These are phyloP conservation scores for Triticum urartu DNA, from an alignment of 176 grass and related monocot genomes.

Conservation along the genomic window DNA sequence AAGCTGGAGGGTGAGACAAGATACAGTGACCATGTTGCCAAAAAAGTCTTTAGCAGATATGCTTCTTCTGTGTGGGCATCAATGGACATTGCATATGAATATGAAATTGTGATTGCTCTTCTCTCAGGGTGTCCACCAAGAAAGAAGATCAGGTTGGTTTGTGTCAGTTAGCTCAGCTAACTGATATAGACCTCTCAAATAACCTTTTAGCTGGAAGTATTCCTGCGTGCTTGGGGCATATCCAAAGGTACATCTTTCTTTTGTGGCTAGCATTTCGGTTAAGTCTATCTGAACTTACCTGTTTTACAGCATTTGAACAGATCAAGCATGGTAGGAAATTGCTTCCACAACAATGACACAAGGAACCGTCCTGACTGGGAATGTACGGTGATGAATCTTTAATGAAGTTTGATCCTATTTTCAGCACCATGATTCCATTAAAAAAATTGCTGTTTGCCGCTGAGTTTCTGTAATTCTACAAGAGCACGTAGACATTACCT, in stretches of 20 bases:
- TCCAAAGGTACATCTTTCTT: constrained; percentile 62
- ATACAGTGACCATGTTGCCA: constrained; percentile 11
- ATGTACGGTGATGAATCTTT: constrained; percentile 48
- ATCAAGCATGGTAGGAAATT: constrained; percentile 74
- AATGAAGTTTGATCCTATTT: not conserved
- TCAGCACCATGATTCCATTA: not conserved
- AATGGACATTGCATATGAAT: not conserved
- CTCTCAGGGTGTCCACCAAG: constrained; percentile 40
- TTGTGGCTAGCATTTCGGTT: constrained; percentile 13
- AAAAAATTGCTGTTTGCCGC: not conserved
- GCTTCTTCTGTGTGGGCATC: not conserved
- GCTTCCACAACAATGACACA: constrained; percentile 53
- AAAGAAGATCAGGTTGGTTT: constrained; percentile 49
- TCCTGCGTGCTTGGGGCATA: constrained; percentile 61
- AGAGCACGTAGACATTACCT: not conserved
- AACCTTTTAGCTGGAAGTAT: constrained; percentile 75
- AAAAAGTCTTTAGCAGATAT: not conserved
- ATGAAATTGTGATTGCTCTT: not conserved
- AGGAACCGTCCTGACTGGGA: constrained; percentile 50
- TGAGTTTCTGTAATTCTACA: not conserved
- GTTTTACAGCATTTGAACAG: constrained; percentile 74
- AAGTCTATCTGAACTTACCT: constrained; percentile 53
- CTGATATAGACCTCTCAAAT: constrained; percentile 70
- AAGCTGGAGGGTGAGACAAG: constrained; percentile 17
- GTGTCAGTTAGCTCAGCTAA: constrained; percentile 60